Evolutionary conservation across 352 stramenopile genomes (phyloP), one percentile per base, ranked within the genome.

Genomic region (Globisporangium iwayamae): DNA sequence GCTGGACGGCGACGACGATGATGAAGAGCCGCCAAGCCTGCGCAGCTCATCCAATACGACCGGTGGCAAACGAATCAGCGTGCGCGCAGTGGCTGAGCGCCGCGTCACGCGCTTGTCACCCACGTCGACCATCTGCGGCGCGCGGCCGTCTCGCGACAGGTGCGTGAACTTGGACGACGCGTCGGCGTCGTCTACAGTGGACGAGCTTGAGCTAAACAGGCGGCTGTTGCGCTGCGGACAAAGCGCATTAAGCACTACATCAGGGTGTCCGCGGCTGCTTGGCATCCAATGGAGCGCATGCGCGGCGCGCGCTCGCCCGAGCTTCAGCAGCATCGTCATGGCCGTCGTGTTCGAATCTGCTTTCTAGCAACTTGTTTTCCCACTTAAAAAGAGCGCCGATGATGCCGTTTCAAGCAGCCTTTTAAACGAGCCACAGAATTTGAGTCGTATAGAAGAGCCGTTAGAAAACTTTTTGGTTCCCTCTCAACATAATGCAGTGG

Each of bases 41-140:
- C 75, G 46, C 18, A 98, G 88, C 52, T 93, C 82, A 2, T 62
- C 47, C n/a, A 98, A 65, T 6, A 98, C 85, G 16, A 77, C 57
- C 0, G 81, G 73, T 10, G 93, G 94, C n/a, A 98, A 67, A 0
- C 89, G 74, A 45, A 98, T 88, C n/a, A 78, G 88, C 4, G 90
- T 75, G 57, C 86, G 80, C 10, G 95, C 95, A 1, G 78, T 87
- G 6, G 95, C 94, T 0, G 81, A 88, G 57, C 95, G 79, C 22
- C 72, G 71, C 22, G 94, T 98, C 0, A 93, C 70, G 52, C 58
- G 45, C 74, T 98, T 98, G 48, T 70, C 36, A 6, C 87, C 87
- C 0, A 98, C 90, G 69, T 98, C 84, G 6, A 98, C 94, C 95
- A 98, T 98, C 14, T 72, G 74, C 2, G 84, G 84, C 4, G 60